Conservation (phyloP, 2,329 filamentous ascomycete species). For the Diplodia mutila region DNA sequence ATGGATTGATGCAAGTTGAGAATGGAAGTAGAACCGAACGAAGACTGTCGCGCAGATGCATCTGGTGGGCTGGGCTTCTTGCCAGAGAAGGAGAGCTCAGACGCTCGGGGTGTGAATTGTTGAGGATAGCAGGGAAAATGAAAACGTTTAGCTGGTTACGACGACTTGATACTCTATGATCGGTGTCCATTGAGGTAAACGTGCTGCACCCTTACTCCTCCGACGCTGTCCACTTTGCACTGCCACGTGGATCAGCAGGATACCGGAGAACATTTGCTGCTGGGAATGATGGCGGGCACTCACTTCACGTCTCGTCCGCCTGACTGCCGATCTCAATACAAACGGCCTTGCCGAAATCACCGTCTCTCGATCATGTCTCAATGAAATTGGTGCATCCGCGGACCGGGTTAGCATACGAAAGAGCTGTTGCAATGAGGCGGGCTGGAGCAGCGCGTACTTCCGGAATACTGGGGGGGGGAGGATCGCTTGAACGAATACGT, state of each 20-base stretch:
- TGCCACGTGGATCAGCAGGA: too few relatives aligned
- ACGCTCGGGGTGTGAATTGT: conserved; percentile 7
- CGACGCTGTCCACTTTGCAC: too few relatives aligned
- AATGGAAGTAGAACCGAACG: neutral
- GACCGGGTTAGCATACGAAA: neutral
- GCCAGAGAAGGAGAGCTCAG: conserved; percentile 13
- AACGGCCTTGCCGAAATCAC: neutral
- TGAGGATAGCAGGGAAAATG: conserved; percentile 12
- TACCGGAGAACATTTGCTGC: too few relatives aligned
- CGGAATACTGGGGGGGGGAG: neutral
- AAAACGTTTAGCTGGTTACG: neutral
- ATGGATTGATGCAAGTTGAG: neutral
- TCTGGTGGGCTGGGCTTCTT: conserved; percentile 21
- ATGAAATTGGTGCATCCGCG: neutral
- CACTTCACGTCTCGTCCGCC: neutral
- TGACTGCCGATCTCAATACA: neutral
- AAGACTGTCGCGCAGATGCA: conserved; percentile 17
- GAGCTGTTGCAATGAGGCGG: too few relatives aligned
- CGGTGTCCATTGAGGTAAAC: neutral
- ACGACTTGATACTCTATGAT: neutral
- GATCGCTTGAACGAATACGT: too few relatives aligned
- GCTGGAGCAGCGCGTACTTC: neutral
- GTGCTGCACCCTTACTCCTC: neutral
- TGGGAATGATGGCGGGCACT: neutral
- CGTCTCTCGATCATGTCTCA: neutral